These are phyloP conservation scores for Pseudogymnoascus sp. DNA, from an alignment of 2,329 filamentous ascomycete species.

Conservation along the genomic window DNA sequence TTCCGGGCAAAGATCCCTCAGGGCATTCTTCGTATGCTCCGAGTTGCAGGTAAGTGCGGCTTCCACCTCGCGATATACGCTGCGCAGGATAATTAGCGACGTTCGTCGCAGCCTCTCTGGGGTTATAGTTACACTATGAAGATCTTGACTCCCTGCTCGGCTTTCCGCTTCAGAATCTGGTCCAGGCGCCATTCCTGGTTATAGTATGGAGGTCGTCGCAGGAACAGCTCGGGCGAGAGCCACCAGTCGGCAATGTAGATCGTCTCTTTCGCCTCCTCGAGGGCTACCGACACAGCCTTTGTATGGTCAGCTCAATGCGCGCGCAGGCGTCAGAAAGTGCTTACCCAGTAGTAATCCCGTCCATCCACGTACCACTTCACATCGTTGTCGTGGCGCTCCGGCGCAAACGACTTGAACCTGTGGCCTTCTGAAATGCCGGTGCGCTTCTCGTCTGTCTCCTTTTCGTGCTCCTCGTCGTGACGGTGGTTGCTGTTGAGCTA, in stretches of 20 bases:
- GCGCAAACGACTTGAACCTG: conserved; percentile 85
- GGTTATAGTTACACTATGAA: conserved; percentile 51
- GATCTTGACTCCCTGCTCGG: conserved; percentile 90
- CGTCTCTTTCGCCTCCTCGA: conserved; percentile 83
- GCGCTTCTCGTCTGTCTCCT: conserved; percentile 73
- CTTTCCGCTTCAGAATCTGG: conserved; percentile 74
- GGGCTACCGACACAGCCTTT: conserved; percentile 69
- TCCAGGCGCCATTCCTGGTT: conserved; percentile 85
- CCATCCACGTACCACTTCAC: conserved; percentile 98
- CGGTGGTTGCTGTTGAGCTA: conserved; percentile 76
- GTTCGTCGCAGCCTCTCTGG: conserved; percentile 70
- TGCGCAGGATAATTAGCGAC: conserved; percentile 24
- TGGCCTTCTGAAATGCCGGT: conserved; percentile 61
- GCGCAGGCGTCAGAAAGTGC: conserved; percentile 12
- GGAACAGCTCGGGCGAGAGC: conserved; percentile 80
- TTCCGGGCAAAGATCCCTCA: conserved; percentile 70
- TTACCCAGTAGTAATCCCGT: conserved; percentile 81
- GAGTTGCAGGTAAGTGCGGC: conserved; percentile 86
- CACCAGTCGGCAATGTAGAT: conserved; percentile 99
- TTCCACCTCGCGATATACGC: conserved; percentile 38
- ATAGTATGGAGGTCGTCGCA: conserved; percentile 72
- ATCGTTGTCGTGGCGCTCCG: conserved; percentile 73
- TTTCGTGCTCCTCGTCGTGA: conserved; percentile 88
- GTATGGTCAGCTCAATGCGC: background rate
- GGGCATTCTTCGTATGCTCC: conserved; percentile 79